Base-by-base conservation (phyloP, 2,329 filamentous ascomycete species). In the Beauveria brongniartii region DNA sequence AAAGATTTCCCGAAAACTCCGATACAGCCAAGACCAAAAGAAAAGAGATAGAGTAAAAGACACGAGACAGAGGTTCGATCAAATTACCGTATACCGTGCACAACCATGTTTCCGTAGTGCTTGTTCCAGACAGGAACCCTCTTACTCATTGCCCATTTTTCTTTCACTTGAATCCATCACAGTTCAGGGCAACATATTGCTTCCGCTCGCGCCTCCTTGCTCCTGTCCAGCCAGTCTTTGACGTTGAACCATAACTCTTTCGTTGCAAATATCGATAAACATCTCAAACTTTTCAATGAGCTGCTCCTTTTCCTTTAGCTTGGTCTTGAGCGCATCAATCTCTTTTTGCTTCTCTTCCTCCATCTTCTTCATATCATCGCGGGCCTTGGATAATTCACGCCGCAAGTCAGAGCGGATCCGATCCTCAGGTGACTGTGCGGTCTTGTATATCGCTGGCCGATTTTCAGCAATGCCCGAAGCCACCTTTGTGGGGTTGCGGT, bases 201-300 rank as follows among this genome's bases (percentile, higher is more conserved):
- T 53, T 28, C 54, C 55, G 8, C 55, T 41, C 10, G 48, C 55
- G n/a, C 34, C 28, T 6, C 50, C 40, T 22, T 46, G 71, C 55
- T 71, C 71, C 28, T 63, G 57, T 28, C 67, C 67, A 30, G 69
- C 71, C 16, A 87, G 74, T 63, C 80, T 77, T 67, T 84, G 80
- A 55, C 83, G 75, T 69, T 85, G 82, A 58, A 86, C 76, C 77
- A 87, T 87, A 63, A 87, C 84, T 55, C 85, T 76, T 69, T 86
- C 79, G 66, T 88, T 88, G 69, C 84, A 87, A 59, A 88, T 86
- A 70, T 88, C 85, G 67, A 88, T 87, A 59, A 88, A 88, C 80
- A 85, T 85, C 71, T 88, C 84, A 65, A 87, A 88, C 68, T 82
- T 84, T 63, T 79, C 72, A 60, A 88, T 87, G 62, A 82, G 78